Percentiles rank a stretch among this genome's conserved stretches.
Conservation (phyloP, 192 early-diverging fungal species). For the Phycomyces nitens region DNA sequence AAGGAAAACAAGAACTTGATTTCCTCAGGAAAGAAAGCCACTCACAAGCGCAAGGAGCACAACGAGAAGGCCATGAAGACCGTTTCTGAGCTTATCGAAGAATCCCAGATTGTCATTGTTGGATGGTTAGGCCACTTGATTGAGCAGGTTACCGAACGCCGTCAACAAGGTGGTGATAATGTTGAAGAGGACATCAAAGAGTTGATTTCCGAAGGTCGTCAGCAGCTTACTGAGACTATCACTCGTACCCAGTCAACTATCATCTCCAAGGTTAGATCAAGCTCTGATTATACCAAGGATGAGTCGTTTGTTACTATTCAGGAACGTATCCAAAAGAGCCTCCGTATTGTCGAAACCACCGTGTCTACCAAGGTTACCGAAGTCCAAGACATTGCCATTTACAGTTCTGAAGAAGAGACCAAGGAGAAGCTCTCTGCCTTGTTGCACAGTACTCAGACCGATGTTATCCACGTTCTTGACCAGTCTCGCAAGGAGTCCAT, state of each 20-base stretch:
- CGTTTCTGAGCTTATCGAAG: slow-evolving; percentile 13
- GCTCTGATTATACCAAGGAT: neutral
- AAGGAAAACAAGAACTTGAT: slow-evolving; percentile 11
- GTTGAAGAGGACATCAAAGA: slow-evolving; percentile 7
- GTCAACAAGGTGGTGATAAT: neutral
- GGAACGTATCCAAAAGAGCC: neutral
- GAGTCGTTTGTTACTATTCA: slow-evolving; percentile 8
- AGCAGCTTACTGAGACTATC: slow-evolving; percentile 1
- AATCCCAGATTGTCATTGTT: slow-evolving; percentile 10
- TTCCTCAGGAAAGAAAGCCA: neutral
- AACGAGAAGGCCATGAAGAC: neutral
- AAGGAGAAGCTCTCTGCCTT: slow-evolving; percentile 6
- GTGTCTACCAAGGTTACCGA: slow-evolving; percentile 3
- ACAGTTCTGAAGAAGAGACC: neutral
- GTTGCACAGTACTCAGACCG: neutral
- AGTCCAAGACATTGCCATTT: slow-evolving; percentile 11
- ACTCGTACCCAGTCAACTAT: slow-evolving; percentile 3
- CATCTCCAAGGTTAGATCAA: neutral
- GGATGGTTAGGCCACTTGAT: slow-evolving; percentile 16
- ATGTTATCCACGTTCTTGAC: slow-evolving; percentile 2
- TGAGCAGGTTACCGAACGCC: slow-evolving; percentile 6
- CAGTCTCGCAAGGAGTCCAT: neutral
- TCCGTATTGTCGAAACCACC: neutral
- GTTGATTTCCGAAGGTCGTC: slow-evolving; percentile 1
- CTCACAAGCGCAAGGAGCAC: slow-evolving; percentile 9